Base-by-base conservation (phyloP, 2,329 filamentous ascomycete genomes). In the Aspergillus luchuensis region DNA sequence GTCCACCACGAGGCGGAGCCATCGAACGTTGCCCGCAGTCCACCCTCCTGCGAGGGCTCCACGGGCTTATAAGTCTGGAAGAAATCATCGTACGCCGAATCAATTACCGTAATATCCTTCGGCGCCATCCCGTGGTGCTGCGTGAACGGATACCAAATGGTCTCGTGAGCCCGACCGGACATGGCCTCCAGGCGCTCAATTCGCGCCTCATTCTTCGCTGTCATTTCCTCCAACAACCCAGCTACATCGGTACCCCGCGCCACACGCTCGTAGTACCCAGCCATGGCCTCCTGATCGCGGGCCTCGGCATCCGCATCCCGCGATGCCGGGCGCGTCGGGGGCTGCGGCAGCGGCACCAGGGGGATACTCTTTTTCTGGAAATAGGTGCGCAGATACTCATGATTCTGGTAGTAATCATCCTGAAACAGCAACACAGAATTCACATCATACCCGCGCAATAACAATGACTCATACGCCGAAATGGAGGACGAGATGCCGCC, bases 1-100 rank as follows among this genome's bases (percentile, higher is more conserved):
- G 91, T 96, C 91, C 92, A 96, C 91, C 92, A 96, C 0, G 91
- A 94, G 1, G 91, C 91, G 0, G 91, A 95, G 2, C 89, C 91
- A 67, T 96, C 92, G 58, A 95, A 92, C 0, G 89, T 88, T 1
- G 90, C 84, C 49, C 82, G 82, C 0, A 91, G 76, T 3, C 87
- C 70, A 21, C 59, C 64, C 6, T 60, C 54, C 1, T 64, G 54
- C 4, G 66, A 43, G 2, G 66, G 51, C 70, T 65, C 30, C 15
- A 60, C 67, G 13, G 64, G 64, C 4, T 71, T 71, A 56, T 79
- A 78, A 0, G 87, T 88, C 70, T 94, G 89, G 73, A 95, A 96
- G 71, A 87, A 87, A 69, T 94, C 91, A 7, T 89, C 90, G 60
- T 89, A 84, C 0, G 92, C 91, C 0, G 91, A 94, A 72, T 96